Base-by-base conservation (phyloP, 768 basidiomycete species). In the Melanogaster broomeanus region DNA sequence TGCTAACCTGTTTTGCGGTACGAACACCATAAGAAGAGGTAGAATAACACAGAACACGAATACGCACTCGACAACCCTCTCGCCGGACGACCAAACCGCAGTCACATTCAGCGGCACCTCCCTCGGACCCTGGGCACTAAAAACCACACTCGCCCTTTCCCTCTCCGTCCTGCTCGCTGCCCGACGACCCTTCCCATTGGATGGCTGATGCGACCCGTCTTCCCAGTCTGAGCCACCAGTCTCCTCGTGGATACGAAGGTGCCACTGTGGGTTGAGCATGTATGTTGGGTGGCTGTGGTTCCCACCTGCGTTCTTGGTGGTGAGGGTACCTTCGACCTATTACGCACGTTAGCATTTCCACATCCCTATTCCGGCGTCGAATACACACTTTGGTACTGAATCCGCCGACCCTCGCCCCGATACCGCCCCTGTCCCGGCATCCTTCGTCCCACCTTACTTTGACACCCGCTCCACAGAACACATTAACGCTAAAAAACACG, bases 181-280 rank as follows among this genome's bases (percentile, higher is more conserved):
- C 4, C 44, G 46, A 47, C 9, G 51, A 45, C 3, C 39, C n/a
- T 21, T 44, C 24, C 52, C 44, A 18, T 10, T 35, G 7, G 48
- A 25, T 6, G 34, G 1, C 8, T n/a, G 42, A 45, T 7, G 35
- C 25, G 34, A 45, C 33, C 45, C 48, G 27, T n/a, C 41, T 42
- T n/a, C 41, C 57, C 51, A 48, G 51, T 27, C n/a, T 13, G 45
- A 5, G 6, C 37, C n/a, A 9, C 49, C 12, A 18, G 55, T 59
- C 4, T 69, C 60, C 4, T 80, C 72, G 47, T 77, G 72, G 18
- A 96, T 70, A 7, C 70, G 77, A 13, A 98, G 73, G 49, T 79
- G 77, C 68, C 91, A 98, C 62, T 97, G 93, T 0, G 95, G 95
- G 63, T 98, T 98, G 43, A 81, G 68, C 84, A 96, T 88, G 68